These are phyloP conservation scores for Colletotrichum sp. DNA, from an alignment of 2,329 filamentous ascomycete species.

Conservation along the genomic window DNA sequence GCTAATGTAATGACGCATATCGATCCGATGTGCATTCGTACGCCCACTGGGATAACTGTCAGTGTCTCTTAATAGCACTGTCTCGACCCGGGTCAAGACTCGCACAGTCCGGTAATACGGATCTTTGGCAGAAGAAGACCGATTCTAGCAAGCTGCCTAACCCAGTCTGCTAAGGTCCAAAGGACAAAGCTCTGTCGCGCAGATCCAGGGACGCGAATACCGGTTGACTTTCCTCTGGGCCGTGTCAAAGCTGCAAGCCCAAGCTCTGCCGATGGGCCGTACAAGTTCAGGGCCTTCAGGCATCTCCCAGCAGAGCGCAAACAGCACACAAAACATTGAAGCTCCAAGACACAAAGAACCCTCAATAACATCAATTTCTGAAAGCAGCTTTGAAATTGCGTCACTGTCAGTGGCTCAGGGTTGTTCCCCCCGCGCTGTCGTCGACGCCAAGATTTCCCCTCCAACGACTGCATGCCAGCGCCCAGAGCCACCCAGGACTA, in stretches of 20 bases:
- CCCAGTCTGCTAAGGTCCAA: background rate
- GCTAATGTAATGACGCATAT: conserved; percentile 4
- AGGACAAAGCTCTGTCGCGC: background rate
- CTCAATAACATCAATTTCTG: background rate
- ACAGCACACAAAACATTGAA: background rate
- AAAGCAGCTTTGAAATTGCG: conserved; percentile 1
- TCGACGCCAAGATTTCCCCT: background rate
- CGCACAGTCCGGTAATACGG: background rate
- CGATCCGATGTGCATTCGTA: background rate
- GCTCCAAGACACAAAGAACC: background rate
- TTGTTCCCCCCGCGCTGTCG: background rate
- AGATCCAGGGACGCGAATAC: background rate
- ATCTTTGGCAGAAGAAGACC: background rate
- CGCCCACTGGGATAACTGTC: background rate
- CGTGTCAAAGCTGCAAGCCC: background rate
- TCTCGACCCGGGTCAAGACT: background rate
- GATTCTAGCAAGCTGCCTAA: background rate
- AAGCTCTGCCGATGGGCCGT: background rate
- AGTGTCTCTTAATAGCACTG: background rate
- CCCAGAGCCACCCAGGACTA: background rate
- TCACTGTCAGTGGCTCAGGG: conserved; percentile 1
- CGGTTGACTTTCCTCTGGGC: background rate
- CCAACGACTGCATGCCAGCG: background rate
- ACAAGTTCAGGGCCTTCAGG: background rate
- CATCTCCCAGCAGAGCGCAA: background rate